These are phyloP conservation scores for Diaporthe ampelina DNA, from an alignment of 2,329 filamentous ascomycete genomes.

Conservation along the genomic window DNA sequence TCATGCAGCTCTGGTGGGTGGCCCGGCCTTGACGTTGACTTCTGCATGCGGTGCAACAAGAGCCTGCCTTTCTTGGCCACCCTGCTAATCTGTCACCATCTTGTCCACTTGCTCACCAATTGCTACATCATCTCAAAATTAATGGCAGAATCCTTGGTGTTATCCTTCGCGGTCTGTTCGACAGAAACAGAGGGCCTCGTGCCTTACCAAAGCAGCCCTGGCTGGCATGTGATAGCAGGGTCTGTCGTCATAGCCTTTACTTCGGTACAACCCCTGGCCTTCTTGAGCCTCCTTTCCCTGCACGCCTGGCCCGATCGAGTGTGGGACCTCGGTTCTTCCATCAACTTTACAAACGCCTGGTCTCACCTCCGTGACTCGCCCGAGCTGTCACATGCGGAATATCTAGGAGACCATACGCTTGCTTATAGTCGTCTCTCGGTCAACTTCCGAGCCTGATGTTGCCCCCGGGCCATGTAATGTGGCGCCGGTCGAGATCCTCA, in stretches of 20 bases:
- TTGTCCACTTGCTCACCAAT: neutral
- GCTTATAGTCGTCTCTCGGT: conserved; percentile 25
- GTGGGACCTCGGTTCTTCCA: conserved; percentile 38
- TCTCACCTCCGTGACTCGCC: conserved; percentile 16
- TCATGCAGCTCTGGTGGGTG: conserved; percentile 22
- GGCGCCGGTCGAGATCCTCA: conserved; percentile 8
- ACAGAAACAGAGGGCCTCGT: neutral
- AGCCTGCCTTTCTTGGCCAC: neutral
- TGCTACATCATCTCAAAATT: neutral
- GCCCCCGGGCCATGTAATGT: neutral
- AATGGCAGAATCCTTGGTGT: neutral
- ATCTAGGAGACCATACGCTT: conserved; percentile 18
- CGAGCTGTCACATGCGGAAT: conserved; percentile 40
- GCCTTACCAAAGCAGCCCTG: neutral
- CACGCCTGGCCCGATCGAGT: conserved; percentile 14
- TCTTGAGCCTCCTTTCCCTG: conserved; percentile 30
- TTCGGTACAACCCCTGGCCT: neutral
- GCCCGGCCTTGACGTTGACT: neutral
- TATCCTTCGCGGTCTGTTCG: neutral
- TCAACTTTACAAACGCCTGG: neutral
- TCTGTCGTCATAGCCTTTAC: conserved; percentile 32
- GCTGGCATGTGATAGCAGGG: conserved; percentile 39
- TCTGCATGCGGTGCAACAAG: conserved; percentile 16
- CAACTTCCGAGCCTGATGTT: conserved; percentile 38
- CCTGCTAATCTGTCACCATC: neutral